phyloP scores from a whole-genome alignment of 306 rosid species.

The Gleditsia sinensis region DNA sequence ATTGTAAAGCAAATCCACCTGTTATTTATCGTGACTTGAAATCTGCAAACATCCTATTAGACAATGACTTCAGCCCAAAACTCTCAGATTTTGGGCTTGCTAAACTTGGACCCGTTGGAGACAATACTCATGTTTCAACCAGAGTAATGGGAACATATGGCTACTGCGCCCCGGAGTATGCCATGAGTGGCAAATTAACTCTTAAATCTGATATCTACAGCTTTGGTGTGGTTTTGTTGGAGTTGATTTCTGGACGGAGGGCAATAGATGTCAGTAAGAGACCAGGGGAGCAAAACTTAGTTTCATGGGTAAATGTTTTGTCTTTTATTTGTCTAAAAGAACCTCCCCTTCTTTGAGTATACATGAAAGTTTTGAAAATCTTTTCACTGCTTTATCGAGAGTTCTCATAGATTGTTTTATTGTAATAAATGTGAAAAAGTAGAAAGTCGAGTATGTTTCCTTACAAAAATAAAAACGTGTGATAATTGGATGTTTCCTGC shows the following conservation, averaged over 20 bases:
- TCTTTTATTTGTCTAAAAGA: neutral
- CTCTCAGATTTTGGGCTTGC: conserved; percentile 98
- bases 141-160: conserved; percentile 98
- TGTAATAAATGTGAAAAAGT: neutral
- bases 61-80: conserved; percentile 74
- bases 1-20: conserved; percentile 90
- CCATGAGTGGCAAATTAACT: conserved; percentile 95
- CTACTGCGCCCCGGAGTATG: conserved; percentile 97
- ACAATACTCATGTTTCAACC: conserved; percentile 94
- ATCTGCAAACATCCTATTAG: conserved; percentile 89
- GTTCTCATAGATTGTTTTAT: neutral
- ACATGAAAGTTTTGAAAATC: conserved; percentile 20
- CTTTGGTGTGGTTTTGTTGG: conserved; percentile 96
- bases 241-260: conserved; percentile 87
- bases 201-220: conserved; percentile 96
- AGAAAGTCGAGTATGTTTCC: neutral
- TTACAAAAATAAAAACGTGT: neutral
- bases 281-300: conserved; percentile 87
- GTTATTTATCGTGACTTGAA: conserved; percentile 96
- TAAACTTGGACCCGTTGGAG: conserved; percentile 97
- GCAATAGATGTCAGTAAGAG: conserved; percentile 65
- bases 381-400: neutral
- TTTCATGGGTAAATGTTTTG: conserved; percentile 71
- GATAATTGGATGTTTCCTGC: conserved; percentile 3
- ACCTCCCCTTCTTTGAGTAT: conserved; percentile 5